Conservation (phyloP, 2,329 filamentous ascomycete genomes). For the Colletotrichum spaethianum region DNA sequence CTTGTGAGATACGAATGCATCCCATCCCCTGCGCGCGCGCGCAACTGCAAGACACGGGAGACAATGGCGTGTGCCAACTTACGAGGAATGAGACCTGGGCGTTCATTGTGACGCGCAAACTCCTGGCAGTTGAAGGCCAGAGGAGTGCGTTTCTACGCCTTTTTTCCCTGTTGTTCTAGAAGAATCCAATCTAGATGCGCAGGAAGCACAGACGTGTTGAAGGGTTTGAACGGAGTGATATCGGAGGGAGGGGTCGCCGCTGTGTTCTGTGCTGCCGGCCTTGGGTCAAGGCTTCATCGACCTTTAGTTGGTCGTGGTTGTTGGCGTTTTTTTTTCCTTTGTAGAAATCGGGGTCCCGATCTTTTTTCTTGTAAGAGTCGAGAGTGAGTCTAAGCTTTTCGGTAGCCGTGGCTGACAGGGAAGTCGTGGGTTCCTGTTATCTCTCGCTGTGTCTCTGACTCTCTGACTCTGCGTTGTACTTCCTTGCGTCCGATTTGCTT, state of each 20-base stretch:
- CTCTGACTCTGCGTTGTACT: slow-evolving; percentile 1
- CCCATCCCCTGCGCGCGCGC: not conserved
- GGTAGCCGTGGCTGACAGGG: slow-evolving; percentile 15
- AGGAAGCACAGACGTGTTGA: slow-evolving; percentile 13
- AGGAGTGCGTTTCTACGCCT: slow-evolving; percentile 12
- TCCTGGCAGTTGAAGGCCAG: slow-evolving; percentile 14
- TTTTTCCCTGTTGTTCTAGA: slow-evolving; percentile 1
- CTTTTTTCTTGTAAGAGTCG: not conserved
- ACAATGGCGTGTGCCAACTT: slow-evolving; percentile 7
- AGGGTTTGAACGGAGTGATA: slow-evolving; percentile 16
- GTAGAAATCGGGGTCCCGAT: not conserved
- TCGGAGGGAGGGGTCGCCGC: slow-evolving; percentile 11
- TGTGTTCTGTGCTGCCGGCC: slow-evolving; percentile 11
- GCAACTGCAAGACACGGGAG: not conserved
- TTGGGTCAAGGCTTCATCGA: slow-evolving; percentile 21
- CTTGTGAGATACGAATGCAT: slow-evolving; percentile 14
- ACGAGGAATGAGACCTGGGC: slow-evolving; percentile 62
- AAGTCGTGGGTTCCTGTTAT: slow-evolving; percentile 21
- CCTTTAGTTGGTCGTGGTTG: not conserved
- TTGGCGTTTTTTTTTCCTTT: not conserved
- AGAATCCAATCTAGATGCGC: slow-evolving; percentile 25
- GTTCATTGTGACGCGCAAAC: slow-evolving; percentile 60
- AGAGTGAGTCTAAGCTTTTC: slow-evolving; percentile 24
- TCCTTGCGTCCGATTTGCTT: slow-evolving; percentile 3
- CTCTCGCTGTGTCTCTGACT: not conserved